phyloP scores from a whole-genome alignment of 2,329 filamentous ascomycete species.

The Colletotrichum sp. region DNA sequence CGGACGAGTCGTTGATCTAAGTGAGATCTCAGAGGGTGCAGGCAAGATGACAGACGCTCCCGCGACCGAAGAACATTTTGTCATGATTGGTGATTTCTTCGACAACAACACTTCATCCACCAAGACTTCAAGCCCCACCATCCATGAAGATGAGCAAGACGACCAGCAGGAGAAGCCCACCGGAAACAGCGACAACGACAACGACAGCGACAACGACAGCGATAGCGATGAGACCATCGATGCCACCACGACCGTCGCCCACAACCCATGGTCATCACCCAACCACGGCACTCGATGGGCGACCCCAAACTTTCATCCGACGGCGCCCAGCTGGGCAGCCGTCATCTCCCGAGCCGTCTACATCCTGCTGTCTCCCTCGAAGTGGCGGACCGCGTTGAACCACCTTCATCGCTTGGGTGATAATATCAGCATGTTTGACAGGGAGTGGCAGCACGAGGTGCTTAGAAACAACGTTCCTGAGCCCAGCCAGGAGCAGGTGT shows the following conservation, averaged over 20 bases:
- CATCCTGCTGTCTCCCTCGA: background rate
- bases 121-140: background rate
- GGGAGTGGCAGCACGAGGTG: background rate
- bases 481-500: background rate
- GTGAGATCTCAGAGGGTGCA: background rate
- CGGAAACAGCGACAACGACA: background rate
- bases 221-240: background rate
- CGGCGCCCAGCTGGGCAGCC: background rate
- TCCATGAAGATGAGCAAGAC: background rate
- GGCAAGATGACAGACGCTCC: background rate
- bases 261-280: background rate
- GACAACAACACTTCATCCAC: background rate
- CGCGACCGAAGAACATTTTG: background rate
- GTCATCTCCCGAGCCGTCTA: background rate
- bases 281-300: background rate
- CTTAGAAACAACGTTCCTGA: background rate
- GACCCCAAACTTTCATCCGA: background rate
- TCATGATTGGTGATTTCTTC: background rate
- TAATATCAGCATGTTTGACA: background rate
- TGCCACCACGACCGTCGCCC: background rate
- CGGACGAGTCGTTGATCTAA: background rate
- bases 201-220: background rate
- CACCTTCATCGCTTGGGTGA: background rate
- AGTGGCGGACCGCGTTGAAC: background rate
- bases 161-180: background rate